Evolutionary conservation across 306 rosid species (phyloP).

Genomic region (Castanea crenata): DNA sequence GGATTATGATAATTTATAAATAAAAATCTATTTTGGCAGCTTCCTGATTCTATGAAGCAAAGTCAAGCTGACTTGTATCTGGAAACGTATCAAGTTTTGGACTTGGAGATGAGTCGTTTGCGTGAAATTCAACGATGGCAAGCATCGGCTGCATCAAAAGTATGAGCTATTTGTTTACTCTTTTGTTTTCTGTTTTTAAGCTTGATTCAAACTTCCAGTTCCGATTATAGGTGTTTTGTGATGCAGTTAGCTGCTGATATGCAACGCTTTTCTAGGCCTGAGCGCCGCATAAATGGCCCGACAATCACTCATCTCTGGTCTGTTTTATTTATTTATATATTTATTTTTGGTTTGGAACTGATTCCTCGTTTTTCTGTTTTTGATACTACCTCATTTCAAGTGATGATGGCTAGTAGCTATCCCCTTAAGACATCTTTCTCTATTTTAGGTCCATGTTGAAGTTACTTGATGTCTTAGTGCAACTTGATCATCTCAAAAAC

Average conservation of each 20-base stretch:
- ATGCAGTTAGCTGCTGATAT: conserved; percentile 94
- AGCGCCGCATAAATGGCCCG: conserved; percentile 96
- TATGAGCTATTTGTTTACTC: conserved; percentile 17
- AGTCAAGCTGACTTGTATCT: conserved; percentile 96
- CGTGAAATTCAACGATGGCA: conserved; percentile 99
- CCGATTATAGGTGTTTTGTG: conserved; percentile 18
- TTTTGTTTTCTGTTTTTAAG: conserved; percentile 9
- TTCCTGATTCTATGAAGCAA: conserved; percentile 99
- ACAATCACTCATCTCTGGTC: conserved; percentile 93
- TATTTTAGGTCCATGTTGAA: conserved; percentile 88
- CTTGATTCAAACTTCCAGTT: conserved; percentile 16
- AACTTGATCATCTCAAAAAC: conserved; percentile 98
- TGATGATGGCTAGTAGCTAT: background rate
- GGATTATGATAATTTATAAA: conserved; percentile 9
- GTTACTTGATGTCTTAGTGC: conserved; percentile 92
- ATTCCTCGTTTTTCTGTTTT: conserved; percentile 3
- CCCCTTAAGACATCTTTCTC: conserved; percentile 25
- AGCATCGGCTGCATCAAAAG: conserved; percentile 93
- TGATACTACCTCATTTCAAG: background rate
- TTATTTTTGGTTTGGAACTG: background rate
- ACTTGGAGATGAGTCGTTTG: conserved; percentile 97
- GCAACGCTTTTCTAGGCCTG: conserved; percentile 99
- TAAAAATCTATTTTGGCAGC: conserved; percentile 37
- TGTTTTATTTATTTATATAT: conserved; percentile 22
- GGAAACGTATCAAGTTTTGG: conserved; percentile 97